Conservation (phyloP, 2,329 filamentous ascomycete species). For the Mycosphaerelloides madeirae region DNA sequence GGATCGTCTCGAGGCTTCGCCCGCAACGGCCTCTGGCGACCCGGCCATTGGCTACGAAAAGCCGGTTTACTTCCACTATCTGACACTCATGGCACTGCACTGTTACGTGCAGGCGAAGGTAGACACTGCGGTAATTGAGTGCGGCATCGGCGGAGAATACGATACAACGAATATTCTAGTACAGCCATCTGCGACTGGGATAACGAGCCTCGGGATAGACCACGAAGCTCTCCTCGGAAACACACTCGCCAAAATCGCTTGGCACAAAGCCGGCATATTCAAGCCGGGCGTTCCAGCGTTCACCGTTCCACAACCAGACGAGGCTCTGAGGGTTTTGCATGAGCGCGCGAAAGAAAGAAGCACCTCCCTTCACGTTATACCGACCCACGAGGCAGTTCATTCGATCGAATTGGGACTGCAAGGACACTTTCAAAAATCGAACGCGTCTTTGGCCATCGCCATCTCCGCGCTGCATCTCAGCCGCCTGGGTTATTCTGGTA, state of each 20-base stretch:
- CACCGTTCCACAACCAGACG: conserved; percentile 54
- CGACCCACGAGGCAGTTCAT: conserved; percentile 45
- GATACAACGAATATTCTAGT: conserved; percentile 85
- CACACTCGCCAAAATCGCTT: conserved; percentile 76
- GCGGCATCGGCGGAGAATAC: conserved; percentile 89
- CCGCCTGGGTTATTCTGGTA: conserved; percentile 37
- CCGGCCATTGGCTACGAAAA: conserved; percentile 54
- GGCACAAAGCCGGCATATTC: conserved; percentile 89
- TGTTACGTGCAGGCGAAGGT: conserved; percentile 73
- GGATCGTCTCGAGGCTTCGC: conserved; percentile 59
- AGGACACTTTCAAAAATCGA: conserved; percentile 59
- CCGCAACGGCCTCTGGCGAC: conserved; percentile 47
- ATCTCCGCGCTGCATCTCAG: conserved; percentile 56
- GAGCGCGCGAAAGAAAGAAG: conserved; percentile 51
- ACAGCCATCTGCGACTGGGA: conserved; percentile 64
- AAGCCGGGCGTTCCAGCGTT: conserved; percentile 63
- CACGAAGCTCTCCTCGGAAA: conserved; percentile 75
- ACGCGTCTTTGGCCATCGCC: conserved; percentile 58
- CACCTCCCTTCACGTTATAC: conserved; percentile 46
- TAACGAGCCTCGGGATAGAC: conserved; percentile 80
- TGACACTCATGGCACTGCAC: conserved; percentile 85
- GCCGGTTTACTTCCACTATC: conserved; percentile 86
- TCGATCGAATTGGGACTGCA: conserved; percentile 54
- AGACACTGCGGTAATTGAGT: conserved; percentile 77
- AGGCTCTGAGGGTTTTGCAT: conserved; percentile 53